These are phyloP conservation scores for Ananas comosus DNA, from an alignment of 176 grass and related monocot species.

Conservation along the genomic window DNA sequence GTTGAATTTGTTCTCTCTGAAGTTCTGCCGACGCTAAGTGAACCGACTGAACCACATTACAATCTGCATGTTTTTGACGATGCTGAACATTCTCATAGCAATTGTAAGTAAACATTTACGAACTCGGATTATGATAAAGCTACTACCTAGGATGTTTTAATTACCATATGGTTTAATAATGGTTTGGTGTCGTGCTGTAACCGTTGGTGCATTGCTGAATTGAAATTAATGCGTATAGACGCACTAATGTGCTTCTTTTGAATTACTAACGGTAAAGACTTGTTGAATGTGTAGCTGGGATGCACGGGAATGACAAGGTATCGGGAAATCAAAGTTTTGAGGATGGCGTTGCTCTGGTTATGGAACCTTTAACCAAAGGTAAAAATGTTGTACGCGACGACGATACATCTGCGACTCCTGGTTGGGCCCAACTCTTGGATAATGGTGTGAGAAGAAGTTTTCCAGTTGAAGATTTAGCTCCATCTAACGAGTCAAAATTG, in stretches of 20 bases:
- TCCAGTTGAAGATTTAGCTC: slow-evolving; percentile 15
- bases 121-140: neutral
- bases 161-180: neutral
- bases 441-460: slow-evolving; percentile 10
- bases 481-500: slow-evolving; percentile 15
- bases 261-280: neutral
- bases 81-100: slow-evolving; percentile 16
- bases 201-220: neutral
- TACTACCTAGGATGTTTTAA: neutral
- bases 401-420: slow-evolving; percentile 15
- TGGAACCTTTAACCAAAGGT: neutral
- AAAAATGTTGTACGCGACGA: neutral
- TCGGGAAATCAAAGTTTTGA: neutral
- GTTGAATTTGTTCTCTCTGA: slow-evolving; percentile 59
- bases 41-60: slow-evolving; percentile 28
- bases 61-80: slow-evolving; percentile 19
- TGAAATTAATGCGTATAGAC: neutral
- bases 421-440: neutral
- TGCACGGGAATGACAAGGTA: neutral
- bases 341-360: neutral
- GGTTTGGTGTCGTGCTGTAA: neutral
- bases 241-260: neutral
- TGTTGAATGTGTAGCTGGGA: neutral
- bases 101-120: slow-evolving; percentile 28
- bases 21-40: slow-evolving; percentile 35